Evolutionary conservation across 1,284 basidiomycete genomes (phyloP), one percentile per base, ranked within the genome.

Genomic region (Cystobasidium sp.): DNA sequence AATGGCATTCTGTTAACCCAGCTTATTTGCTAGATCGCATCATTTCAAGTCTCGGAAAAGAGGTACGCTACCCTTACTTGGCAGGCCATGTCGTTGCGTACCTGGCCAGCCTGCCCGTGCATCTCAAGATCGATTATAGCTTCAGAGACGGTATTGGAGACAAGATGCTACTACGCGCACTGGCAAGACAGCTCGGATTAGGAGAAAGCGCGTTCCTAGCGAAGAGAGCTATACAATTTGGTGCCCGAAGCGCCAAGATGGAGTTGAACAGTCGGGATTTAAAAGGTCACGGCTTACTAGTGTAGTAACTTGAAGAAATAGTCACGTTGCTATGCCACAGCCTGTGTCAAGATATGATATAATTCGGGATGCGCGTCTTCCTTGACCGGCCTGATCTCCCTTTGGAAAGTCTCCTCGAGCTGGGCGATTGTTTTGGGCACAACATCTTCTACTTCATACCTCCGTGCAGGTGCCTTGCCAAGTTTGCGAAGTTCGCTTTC

Each of bases 151-250:
- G 91, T 0, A 74, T 88, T 0, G 96, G 95, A 0, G 97, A 99
- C 81, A 99, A 99, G 84, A 85, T 90, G 81, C 81, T 99, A 39
- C 81, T 99, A 59, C 84, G 96, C 61, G 81, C 90, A 16, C 89
- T 90, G 0, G 88, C 90, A 39, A 82, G 84, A 70, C 58, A 80
- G 72, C 79, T 92, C 18, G 93, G 93, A 0, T 83, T 96, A 53
- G 81, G 85, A 1, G 86, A 88, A 74, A 90, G 92, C 5, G 89
- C 89, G 69, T 78, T 78, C 63, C 85, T 92, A 75, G 93, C 91
- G 80, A 99, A 99, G 84, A 82, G 92, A 67, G 96, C 96, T 6
- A 98, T 98, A 91, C 96, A 99, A 81, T 99, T 99, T 84, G 96
- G 96, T 3, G 93, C 90, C 76, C 88, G 91, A 81, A 94, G 93